Percentiles rank a stretch among this genome's conserved stretches.
Evolutionary conservation across 345 rosid genomes (phyloP).

Genomic region (Citrus cavaleriei): DNA sequence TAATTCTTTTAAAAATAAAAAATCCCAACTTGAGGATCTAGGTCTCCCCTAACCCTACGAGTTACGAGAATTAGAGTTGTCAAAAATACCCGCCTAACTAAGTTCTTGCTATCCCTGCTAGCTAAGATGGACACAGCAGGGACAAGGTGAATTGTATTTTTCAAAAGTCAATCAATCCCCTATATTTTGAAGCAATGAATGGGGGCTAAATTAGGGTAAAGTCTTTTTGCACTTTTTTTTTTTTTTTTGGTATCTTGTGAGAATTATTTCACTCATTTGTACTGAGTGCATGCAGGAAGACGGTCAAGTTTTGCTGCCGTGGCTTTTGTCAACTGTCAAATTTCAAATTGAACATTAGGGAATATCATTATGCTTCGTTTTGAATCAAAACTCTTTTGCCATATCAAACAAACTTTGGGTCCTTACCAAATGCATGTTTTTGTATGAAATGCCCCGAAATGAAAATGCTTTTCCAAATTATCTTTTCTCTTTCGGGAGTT

Average conservation of each 20-base stretch:
- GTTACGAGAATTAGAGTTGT: no score
- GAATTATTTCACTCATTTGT: no score
- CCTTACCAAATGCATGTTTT: not conserved
- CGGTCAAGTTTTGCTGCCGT: not conserved
- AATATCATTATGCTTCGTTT: not conserved
- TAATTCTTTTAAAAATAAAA: no score
- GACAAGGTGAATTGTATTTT: not conserved
- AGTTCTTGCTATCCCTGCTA: fast-evolving
- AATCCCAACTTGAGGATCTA: no score
- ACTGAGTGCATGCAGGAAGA: no score
- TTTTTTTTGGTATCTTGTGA: not conserved
- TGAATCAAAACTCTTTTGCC: not conserved
- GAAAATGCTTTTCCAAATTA: not conserved
- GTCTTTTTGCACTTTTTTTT: not conserved
- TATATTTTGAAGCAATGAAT: not conserved
- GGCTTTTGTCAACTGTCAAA: not conserved
- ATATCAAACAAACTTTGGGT: not conserved
- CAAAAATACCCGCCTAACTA: no score
- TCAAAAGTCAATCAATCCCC: not conserved
- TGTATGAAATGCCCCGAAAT: not conserved
- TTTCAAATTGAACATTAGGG: not conserved
- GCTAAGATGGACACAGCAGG: no score
- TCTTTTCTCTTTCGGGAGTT: not conserved
- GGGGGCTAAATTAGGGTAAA: not conserved
- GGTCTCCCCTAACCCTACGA: no score